Evolutionary conservation across 1,139 yeast genomes (phyloP).

Genomic region (Debaryomycetaceae sp.): DNA sequence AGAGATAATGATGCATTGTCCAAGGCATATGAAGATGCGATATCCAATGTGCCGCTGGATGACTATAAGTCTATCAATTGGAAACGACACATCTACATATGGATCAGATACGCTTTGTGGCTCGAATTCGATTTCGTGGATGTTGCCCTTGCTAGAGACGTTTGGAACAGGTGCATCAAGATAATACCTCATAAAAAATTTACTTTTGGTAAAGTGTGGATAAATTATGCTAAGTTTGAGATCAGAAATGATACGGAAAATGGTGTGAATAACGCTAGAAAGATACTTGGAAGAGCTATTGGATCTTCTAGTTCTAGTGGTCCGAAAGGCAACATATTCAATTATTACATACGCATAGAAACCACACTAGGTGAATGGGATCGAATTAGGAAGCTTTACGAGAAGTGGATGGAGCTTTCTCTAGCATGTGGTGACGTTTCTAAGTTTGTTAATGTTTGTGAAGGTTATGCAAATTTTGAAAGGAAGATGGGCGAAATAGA

Average conservation of each 20-base stretch:
- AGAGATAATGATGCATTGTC: constrained; percentile 24
- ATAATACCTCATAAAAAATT: constrained; percentile 56
- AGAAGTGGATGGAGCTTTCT: constrained; percentile 58
- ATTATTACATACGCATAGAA: constrained; percentile 62
- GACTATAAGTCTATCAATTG: constrained; percentile 46
- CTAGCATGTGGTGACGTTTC: constrained; percentile 45
- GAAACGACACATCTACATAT: constrained; percentile 66
- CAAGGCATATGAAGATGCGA: constrained; percentile 46
- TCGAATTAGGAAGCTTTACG: constrained; percentile 70
- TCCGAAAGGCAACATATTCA: constrained; percentile 59
- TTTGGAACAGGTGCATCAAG: constrained; percentile 50
- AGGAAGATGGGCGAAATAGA: constrained; percentile 64
- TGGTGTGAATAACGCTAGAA: constrained; percentile 53
- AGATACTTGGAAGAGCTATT: constrained; percentile 67
- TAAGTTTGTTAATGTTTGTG: constrained; percentile 25
- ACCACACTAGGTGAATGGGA: constrained; percentile 66
- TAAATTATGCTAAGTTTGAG: constrained; percentile 68
- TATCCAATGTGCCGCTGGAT: constrained; percentile 31
- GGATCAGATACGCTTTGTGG: constrained; percentile 66
- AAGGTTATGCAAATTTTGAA: constrained; percentile 68
- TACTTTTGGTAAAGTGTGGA: constrained; percentile 76
- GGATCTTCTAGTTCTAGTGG: constrained; percentile 46
- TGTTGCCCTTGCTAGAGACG: constrained; percentile 42
- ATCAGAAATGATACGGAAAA: constrained; percentile 47
- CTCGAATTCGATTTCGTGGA: constrained; percentile 52